Evolutionary conservation across 169 alveolate genomes (phyloP).

Genomic region (Plasmodium gonderi): DNA sequence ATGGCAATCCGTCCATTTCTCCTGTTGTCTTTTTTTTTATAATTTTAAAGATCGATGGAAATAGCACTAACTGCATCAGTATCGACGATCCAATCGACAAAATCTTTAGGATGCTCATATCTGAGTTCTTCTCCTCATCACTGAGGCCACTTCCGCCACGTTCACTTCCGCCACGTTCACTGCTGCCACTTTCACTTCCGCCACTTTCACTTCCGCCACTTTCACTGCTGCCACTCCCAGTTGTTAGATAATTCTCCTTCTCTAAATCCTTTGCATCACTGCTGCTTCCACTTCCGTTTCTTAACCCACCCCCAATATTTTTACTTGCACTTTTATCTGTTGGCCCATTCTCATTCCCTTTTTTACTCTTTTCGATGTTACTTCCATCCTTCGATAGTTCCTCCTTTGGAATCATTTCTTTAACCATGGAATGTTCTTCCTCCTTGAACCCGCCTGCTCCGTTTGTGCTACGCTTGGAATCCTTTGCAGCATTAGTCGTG

Average conservation of each 20-base stretch:
- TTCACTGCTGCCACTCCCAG: neutral
- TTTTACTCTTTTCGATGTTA: neutral
- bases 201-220: neutral
- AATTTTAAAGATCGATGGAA: slow-evolving; percentile 77
- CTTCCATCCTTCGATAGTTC: neutral
- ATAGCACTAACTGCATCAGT: slow-evolving; percentile 79
- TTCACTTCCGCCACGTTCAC: neutral
- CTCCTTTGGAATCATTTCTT: slow-evolving; percentile 39
- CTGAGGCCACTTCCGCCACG: neutral
- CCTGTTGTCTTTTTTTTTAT: slow-evolving; percentile 79
- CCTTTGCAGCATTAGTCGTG: no score
- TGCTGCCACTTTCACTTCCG: neutral
- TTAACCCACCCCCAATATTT: neutral
- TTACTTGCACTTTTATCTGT: neutral
- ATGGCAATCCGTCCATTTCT: slow-evolving; percentile 76
- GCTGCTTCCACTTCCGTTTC: neutral
- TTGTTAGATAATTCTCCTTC: no score
- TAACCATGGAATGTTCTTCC: slow-evolving; percentile 39
- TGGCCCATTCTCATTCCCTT: neutral
- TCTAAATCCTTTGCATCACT: neutral
- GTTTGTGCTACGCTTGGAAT: neutral
- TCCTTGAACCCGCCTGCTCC: neutral
- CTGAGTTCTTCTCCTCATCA: slow-evolving; percentile 4
- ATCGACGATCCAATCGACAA: slow-evolving; percentile 79
- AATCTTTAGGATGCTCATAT: slow-evolving; percentile 51